phyloP scores from a whole-genome alignment of 2,329 filamentous ascomycete species.

The Pseudogymnoascus sp. region DNA sequence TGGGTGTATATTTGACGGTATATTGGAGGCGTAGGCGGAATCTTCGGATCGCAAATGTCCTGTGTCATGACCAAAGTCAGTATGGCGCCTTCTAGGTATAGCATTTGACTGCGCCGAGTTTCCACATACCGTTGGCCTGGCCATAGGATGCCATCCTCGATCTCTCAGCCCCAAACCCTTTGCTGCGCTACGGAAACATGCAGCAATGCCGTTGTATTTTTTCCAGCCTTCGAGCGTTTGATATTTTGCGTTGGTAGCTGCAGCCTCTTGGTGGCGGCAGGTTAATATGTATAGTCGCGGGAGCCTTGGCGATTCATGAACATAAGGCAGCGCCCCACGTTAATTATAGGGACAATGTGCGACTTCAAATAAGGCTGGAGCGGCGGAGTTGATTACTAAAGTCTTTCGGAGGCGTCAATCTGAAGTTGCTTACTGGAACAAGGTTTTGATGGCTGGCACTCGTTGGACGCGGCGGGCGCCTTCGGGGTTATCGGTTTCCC shows the following conservation, averaged over 20 bases:
- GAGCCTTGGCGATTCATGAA: conserved; percentile 1
- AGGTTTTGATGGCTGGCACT: conserved; percentile 1
- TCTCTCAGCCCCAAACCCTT: conserved; percentile 12
- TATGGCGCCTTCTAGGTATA: neutral
- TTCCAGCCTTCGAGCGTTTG: neutral
- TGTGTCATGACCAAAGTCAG: neutral
- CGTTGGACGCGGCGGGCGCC: neutral
- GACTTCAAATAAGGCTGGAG: neutral
- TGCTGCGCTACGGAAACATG: conserved; percentile 4
- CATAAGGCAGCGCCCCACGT: neutral
- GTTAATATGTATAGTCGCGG: conserved; percentile 3
- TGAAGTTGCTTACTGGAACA: conserved; percentile 5
- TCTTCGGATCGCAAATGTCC: conserved; percentile 9
- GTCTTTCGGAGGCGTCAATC: neutral
- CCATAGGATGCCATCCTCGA: conserved; percentile 31
- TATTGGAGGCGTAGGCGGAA: conserved; percentile 5
- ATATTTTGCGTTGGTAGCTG: neutral
- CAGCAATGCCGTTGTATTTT: conserved; percentile 4
- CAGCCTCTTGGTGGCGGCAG: neutral
- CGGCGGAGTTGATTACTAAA: conserved; percentile 6
- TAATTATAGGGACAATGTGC: conserved; percentile 4
- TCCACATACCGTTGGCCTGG: conserved; percentile 28
- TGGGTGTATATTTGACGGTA: conserved; percentile 7
- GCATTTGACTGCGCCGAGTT: neutral
- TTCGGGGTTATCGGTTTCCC: conserved; percentile 3